Evolutionary conservation across 1,139 yeast species (phyloP), one percentile per base, ranked within the genome.

Genomic region (Geotrichum fermentans): DNA sequence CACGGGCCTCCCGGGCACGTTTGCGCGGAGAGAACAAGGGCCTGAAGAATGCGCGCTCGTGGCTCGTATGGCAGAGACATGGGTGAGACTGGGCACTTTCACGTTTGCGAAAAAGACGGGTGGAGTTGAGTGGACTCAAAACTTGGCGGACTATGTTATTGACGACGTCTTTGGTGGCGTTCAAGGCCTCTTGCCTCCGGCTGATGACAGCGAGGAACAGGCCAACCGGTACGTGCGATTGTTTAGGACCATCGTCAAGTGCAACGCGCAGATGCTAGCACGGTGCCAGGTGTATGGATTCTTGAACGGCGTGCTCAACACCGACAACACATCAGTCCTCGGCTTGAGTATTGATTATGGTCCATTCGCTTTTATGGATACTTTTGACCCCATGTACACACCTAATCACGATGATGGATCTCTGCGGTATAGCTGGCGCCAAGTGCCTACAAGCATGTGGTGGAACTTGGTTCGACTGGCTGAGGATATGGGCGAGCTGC

Each of bases 281-380:
- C 73, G 77, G 56, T 87, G 96, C 88, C 97, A 92, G 64, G 77
- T 83, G 0, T 90, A 89, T 65, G 97, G 97, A 2, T 89, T 90
- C 61, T 69, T 90, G 60, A 92, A 92, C 61, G 98, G 98, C 5
- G 98, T 92, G 2, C 71, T 92, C 52, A 92, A 92, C 63, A 90
- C 97, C 0, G 98, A 92, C 63, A 92, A 92, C 62, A 88, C 96
- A 0, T 87, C 96, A 0, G 73, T 92, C 6, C 63, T 83, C 40
- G 98, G 98, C 0, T 71, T 90, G 14, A 80, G 96, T 0, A 79
- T 92, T 68, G 98, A 92, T 66, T 92, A 83, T 64, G 98, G 98
- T 3, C 98, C 98, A 1, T 92, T 87, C 69, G 85, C 95, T 21
- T 85, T 89, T 44, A 74, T 85, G 81, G 97, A 90, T 62, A 79